A percentile compares a stretch with the other conserved stretches of the same genome.
These are phyloP conservation scores for Plasmodium sp. DNA, from an alignment of 169 alveolate genomes.

Conservation along the genomic window DNA sequence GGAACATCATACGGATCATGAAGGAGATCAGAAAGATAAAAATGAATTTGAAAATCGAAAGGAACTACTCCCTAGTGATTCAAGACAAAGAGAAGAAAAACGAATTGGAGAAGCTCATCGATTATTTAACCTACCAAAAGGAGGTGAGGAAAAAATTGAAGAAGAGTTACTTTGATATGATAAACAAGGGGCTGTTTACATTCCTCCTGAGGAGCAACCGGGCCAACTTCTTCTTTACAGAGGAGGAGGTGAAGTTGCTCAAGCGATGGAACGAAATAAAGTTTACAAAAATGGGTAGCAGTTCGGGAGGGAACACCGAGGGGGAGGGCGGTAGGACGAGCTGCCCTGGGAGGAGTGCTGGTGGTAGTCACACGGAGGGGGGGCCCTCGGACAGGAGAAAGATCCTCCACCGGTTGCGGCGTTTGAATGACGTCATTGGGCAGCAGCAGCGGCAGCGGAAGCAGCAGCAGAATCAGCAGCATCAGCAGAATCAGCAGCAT, in stretches of 20 bases:
- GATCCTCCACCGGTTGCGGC: not conserved
- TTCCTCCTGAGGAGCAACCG: constrained; percentile 43
- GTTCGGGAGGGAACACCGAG: not conserved
- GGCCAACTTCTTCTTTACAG: constrained; percentile 28
- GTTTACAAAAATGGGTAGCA: not conserved
- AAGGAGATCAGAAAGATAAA: constrained; percentile 44
- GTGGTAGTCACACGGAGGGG: not conserved
- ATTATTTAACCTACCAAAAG: constrained; percentile 38
- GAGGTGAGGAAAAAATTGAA: constrained; percentile 30
- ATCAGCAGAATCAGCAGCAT: too few relatives aligned
- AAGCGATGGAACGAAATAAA: constrained; percentile 38
- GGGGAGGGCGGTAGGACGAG: not conserved
- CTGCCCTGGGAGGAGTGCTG: not conserved
- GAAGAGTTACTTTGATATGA: constrained; percentile 36
- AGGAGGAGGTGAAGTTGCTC: constrained; percentile 18
- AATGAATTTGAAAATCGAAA: constrained; percentile 14
- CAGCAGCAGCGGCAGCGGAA: not conserved
- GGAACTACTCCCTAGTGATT: not conserved
- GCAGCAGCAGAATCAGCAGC: too few relatives aligned
- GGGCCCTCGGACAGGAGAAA: not conserved
- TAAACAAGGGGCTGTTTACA: constrained; percentile 46
- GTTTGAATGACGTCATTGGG: not conserved
- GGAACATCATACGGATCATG: constrained; percentile 24
- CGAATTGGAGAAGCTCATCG: constrained; percentile 26
- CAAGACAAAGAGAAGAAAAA: constrained; percentile 31